Conservation (phyloP, 1,139 yeast genomes). For the Zygotorulaspora mrakii region DNA sequence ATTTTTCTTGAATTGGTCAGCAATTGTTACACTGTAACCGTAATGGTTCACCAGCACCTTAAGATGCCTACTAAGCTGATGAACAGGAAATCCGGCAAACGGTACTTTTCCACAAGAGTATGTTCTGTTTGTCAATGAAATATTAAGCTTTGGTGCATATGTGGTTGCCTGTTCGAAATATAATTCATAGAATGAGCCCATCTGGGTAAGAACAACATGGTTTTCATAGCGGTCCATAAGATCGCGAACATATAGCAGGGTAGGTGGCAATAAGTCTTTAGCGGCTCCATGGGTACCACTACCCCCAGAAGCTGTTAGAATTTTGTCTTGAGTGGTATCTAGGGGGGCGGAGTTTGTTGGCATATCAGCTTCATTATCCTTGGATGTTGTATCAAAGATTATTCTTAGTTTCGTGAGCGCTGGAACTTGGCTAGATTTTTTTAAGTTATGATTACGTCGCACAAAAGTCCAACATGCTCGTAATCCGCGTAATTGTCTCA, state of each 20-base stretch:
- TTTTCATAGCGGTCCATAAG: constrained; percentile 53
- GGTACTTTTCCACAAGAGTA: constrained; percentile 53
- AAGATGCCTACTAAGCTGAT: constrained; percentile 68
- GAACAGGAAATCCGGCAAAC: constrained; percentile 88
- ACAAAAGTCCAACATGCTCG: background rate
- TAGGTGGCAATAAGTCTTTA: constrained; percentile 29
- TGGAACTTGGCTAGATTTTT: background rate
- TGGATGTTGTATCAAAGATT: constrained; percentile 6
- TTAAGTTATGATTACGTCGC: background rate
- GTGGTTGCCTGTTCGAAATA: constrained; percentile 83
- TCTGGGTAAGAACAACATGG: constrained; percentile 79
- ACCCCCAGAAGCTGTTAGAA: background rate
- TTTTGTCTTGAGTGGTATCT: background rate
- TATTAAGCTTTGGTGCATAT: constrained; percentile 66
- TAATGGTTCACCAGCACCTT: constrained; percentile 66
- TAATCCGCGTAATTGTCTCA: background rate
- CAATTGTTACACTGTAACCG: constrained; percentile 69
- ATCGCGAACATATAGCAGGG: constrained; percentile 37
- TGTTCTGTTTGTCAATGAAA: constrained; percentile 51
- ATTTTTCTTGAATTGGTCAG: constrained; percentile 55
- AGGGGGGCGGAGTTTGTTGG: background rate
- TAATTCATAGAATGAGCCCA: constrained; percentile 86
- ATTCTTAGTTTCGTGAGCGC: constrained; percentile 1
- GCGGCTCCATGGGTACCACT: no score
- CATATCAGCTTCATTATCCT: background rate